A percentile compares a stretch with the other conserved stretches of the same genome.
Evolutionary conservation across 2,329 filamentous ascomycete genomes (phyloP).

Genomic region (Cadophora malorum): DNA sequence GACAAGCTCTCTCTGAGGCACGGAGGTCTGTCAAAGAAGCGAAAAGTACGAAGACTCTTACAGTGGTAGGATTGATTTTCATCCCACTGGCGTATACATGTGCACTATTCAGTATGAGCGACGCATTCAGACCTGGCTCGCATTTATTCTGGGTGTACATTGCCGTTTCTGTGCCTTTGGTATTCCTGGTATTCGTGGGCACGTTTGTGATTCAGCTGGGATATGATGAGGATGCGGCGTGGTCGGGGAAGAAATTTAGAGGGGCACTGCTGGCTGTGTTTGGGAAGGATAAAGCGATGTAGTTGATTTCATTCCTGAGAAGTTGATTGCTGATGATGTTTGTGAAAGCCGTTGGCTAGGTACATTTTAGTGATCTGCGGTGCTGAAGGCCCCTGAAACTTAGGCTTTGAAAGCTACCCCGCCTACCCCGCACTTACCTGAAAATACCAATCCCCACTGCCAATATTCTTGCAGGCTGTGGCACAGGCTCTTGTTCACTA

Average conservation of each 20-base stretch:
- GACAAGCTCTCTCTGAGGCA: constrained; percentile 14
- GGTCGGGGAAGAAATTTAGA: not conserved
- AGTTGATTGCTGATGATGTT: no score
- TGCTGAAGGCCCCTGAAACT: not conserved
- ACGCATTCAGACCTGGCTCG: constrained; percentile 3
- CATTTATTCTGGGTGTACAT: constrained; percentile 17
- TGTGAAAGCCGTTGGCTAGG: no score
- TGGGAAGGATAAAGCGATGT: no score
- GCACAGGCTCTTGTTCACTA: no score
- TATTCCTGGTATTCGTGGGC: constrained; percentile 15
- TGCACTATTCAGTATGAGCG: constrained; percentile 19
- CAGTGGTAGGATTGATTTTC: constrained; percentile 13
- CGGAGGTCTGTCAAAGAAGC: constrained; percentile 17
- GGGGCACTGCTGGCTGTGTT: no score
- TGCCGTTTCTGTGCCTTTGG: constrained; percentile 14
- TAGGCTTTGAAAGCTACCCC: not conserved
- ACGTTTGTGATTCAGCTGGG: constrained; percentile 18
- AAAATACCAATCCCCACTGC: not conserved
- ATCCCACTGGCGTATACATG: constrained; percentile 14
- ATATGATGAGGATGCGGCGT: constrained; percentile 14
- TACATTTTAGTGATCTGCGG: no score
- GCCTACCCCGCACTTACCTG: not conserved
- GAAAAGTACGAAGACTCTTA: constrained; percentile 1
- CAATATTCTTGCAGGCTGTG: no score
- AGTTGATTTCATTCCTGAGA: no score